Evolutionary conservation across 768 basidiomycete genomes (phyloP).

Genomic region (Rhizopogon vulgaris): DNA sequence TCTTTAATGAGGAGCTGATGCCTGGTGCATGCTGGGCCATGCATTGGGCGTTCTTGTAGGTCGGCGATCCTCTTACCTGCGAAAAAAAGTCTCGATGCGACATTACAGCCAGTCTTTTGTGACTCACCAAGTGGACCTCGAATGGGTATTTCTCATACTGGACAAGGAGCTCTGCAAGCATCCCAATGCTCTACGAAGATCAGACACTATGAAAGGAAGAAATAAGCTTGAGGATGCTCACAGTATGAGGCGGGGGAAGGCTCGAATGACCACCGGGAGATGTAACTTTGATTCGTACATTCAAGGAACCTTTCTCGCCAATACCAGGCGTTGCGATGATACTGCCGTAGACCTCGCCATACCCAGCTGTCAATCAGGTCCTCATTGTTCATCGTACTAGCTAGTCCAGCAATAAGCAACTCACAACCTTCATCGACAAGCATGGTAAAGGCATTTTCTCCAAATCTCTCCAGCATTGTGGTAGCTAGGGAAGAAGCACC

Average conservation of each 20-base stretch:
- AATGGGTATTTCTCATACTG: slow-evolving; percentile 65
- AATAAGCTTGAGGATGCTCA: slow-evolving; percentile 16
- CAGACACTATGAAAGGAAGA: not conserved
- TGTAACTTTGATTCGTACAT: slow-evolving; percentile 54
- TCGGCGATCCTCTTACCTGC: slow-evolving; percentile 51
- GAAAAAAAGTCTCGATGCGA: not conserved
- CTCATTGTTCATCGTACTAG: not conserved
- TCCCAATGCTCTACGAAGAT: slow-evolving; percentile 61
- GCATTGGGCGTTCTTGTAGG: slow-evolving; percentile 61
- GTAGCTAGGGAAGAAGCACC: slow-evolving; percentile 44
- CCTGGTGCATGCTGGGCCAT: slow-evolving; percentile 54
- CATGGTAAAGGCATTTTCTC: slow-evolving; percentile 63
- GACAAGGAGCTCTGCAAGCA: slow-evolving; percentile 65
- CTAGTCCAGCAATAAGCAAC: slow-evolving; percentile 7
- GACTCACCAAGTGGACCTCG: slow-evolving; percentile 40
- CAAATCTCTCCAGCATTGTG: slow-evolving; percentile 51
- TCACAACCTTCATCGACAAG: slow-evolving; percentile 83
- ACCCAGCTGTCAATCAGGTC: not conserved
- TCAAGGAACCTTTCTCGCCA: slow-evolving; percentile 66
- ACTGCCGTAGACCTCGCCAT: not conserved
- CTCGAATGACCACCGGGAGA: slow-evolving; percentile 77
- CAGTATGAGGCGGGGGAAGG: slow-evolving; percentile 72
- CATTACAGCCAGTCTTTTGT: slow-evolving; percentile 11
- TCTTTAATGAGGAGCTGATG: slow-evolving; percentile 42
- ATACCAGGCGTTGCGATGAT: slow-evolving; percentile 52